These are phyloP conservation scores for Aspergillus udagawae DNA, from an alignment of 2,329 filamentous ascomycete genomes.

Conservation along the genomic window DNA sequence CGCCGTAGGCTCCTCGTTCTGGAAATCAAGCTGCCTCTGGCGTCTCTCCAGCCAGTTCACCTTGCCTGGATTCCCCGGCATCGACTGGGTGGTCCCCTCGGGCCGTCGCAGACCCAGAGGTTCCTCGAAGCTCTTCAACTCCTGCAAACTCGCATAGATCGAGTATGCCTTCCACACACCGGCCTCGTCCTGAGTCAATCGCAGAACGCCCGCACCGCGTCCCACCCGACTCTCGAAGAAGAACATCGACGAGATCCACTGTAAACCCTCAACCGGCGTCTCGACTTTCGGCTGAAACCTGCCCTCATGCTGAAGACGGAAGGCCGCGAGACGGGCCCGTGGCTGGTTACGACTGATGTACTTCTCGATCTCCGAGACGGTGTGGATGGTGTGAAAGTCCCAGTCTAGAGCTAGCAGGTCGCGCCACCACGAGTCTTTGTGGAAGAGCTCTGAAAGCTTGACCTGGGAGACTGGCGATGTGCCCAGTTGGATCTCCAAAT, in stretches of 20 bases:
- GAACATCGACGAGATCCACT: slow-evolving; percentile 38
- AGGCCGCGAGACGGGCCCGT: slow-evolving; percentile 22
- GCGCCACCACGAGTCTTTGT: slow-evolving; percentile 40
- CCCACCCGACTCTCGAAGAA: slow-evolving; percentile 37
- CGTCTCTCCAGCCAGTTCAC: slow-evolving; percentile 38
- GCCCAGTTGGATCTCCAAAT: slow-evolving; percentile 22
- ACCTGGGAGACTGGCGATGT: background rate
- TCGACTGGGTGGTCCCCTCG: slow-evolving; percentile 31
- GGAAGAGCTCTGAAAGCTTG: slow-evolving; percentile 26
- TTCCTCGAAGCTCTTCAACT: slow-evolving; percentile 33
- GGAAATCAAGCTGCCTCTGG: slow-evolving; percentile 28
- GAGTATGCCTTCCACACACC: slow-evolving; percentile 37
- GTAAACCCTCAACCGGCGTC: slow-evolving; percentile 26
- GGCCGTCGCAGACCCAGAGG: slow-evolving; percentile 28
- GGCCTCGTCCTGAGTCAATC: slow-evolving; percentile 27
- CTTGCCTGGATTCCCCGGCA: slow-evolving; percentile 27
- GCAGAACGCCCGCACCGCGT: slow-evolving; percentile 34
- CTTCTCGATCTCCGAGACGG: slow-evolving; percentile 25
- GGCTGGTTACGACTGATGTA: slow-evolving; percentile 28
- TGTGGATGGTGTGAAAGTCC: slow-evolving; percentile 36
- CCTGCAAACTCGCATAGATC: slow-evolving; percentile 37
- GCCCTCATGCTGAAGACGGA: slow-evolving; percentile 32
- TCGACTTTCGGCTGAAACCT: slow-evolving; percentile 27
- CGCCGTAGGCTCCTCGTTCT: slow-evolving; percentile 36
- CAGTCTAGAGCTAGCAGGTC: slow-evolving; percentile 39